Evolutionary conservation across 441 rosid species (phyloP).

Genomic region (Erodium moschatum): DNA sequence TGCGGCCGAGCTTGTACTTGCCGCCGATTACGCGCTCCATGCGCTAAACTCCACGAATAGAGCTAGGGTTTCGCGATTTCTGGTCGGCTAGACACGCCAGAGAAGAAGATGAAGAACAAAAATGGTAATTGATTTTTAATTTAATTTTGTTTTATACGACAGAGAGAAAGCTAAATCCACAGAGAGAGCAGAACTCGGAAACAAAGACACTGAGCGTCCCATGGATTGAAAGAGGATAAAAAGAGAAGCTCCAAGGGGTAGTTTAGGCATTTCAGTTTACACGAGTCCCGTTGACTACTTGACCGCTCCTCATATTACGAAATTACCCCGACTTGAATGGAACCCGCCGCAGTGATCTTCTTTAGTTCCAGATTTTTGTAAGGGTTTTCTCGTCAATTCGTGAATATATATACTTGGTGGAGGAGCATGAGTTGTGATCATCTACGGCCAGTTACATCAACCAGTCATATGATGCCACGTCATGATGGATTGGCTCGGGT

Average conservation of each 20-base stretch:
- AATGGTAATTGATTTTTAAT: background rate
- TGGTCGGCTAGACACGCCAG: background rate
- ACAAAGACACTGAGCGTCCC: background rate
- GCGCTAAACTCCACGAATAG: background rate
- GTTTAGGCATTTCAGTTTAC: background rate
- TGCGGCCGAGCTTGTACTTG: constrained; percentile 81
- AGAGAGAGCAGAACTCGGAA: constrained; percentile 4
- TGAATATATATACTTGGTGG: background rate
- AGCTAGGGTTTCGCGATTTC: constrained; percentile 15
- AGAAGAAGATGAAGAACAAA: background rate
- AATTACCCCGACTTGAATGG: background rate
- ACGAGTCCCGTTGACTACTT: constrained; percentile 1
- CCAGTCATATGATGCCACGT: background rate
- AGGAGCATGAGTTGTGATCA: too few species aligned
- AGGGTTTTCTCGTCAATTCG: background rate
- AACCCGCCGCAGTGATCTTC: background rate
- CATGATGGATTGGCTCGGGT: background rate
- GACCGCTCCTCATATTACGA: background rate
- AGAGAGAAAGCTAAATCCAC: background rate
- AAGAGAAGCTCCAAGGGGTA: background rate
- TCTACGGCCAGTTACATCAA: background rate
- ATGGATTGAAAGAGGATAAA: background rate
- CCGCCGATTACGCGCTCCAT: constrained; percentile 90
- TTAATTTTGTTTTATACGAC: background rate
- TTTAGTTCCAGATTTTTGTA: background rate